phyloP scores from a whole-genome alignment of 495 filamentous ascomycete genomes.

The Cudoniella acicularis region DNA sequence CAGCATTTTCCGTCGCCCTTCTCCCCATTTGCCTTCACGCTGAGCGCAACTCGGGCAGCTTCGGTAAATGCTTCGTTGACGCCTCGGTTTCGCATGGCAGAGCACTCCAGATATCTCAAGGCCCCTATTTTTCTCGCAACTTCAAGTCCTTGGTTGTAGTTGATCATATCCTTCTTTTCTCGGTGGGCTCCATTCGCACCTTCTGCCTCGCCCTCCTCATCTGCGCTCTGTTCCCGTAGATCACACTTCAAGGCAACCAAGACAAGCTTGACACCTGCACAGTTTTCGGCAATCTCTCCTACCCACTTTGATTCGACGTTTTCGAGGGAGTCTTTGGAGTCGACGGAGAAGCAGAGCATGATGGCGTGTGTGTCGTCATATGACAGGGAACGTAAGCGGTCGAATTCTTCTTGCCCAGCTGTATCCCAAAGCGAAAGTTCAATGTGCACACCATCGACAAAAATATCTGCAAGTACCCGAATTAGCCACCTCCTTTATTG shows the following conservation, averaged over 20 bases:
- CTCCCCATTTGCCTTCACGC: constrained; percentile 65
- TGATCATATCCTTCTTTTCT: constrained; percentile 73
- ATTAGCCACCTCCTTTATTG: not conserved
- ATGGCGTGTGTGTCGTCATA: constrained; percentile 98
- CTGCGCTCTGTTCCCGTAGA: constrained; percentile 66
- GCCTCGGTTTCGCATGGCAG: constrained; percentile 92
- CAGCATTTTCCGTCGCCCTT: constrained; percentile 51
- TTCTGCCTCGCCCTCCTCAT: constrained; percentile 46
- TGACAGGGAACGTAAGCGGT: constrained; percentile 87
- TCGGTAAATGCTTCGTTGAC: constrained; percentile 99
- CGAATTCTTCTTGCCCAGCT: constrained; percentile 98
- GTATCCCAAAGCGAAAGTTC: constrained; percentile 98
- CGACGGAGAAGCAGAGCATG: constrained; percentile 97
- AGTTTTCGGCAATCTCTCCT: constrained; percentile 95
- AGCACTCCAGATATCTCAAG: constrained; percentile 96
- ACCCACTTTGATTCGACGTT: constrained; percentile 99
- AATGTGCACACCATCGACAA: constrained; percentile 93
- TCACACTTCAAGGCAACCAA: constrained; percentile 98
- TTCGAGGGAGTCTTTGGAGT: constrained; percentile 92
- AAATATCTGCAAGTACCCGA: constrained; percentile 66
- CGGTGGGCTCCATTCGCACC: constrained; percentile 35
- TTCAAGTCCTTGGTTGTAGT: constrained; percentile 87
- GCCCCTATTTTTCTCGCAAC: constrained; percentile 87
- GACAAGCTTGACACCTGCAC: constrained; percentile 88
- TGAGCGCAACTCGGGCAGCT: constrained; percentile 91